Base-by-base conservation (phyloP, 2,329 filamentous ascomycete genomes). In the Fusarium pseudonygamai region DNA sequence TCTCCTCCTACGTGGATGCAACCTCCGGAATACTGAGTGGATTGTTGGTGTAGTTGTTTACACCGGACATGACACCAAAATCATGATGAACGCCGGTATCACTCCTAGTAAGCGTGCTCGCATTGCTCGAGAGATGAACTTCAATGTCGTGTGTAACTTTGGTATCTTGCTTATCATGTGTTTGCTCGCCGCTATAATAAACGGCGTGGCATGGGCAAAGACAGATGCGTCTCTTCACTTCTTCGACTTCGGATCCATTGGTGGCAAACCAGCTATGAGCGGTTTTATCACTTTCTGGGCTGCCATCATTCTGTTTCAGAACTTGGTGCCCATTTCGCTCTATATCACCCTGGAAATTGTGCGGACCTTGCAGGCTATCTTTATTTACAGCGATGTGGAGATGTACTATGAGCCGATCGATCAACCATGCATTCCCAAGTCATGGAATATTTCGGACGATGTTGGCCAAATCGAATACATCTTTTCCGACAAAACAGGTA, bases 391-490 rank as follows among this genome's bases (percentile, higher is more conserved):
- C 84, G 96, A 99, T 79, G 89, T 93, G 9, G 90, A 92, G 79
- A 99, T 99, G 97, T 99, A 98, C 83, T 97, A 99, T 84, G 96
- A 96, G 64, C 91, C 91, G 78, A 91, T 98, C 74, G 95, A 97
- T 78, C 95, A 97, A 79, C 95, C 96, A 5, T 99, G 97, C 80
- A 94, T 97, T 16, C 96, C 97, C 10, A 98, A 98, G 80, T 95
- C 95, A 0, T 99, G 96, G 96, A 99, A 98, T 80, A 98, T 99
- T 57, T 98, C 96, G 2, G 96, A 99, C 79, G 97, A 99, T 78
- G 87, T 99, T 52, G 96, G 96, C 18, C 96, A 99, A 83, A 97
- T 99, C 71, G 96, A 98, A 83, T 99, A 98, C 85, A 97, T 99
- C 75, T 99, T 99, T 83, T 98, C 95, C 1, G 96, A 98, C 85